A percentile compares a stretch with the other conserved stretches of the same genome.
Conservation (phyloP, 495 filamentous ascomycete species). For the Terfezia boudieri region DNA sequence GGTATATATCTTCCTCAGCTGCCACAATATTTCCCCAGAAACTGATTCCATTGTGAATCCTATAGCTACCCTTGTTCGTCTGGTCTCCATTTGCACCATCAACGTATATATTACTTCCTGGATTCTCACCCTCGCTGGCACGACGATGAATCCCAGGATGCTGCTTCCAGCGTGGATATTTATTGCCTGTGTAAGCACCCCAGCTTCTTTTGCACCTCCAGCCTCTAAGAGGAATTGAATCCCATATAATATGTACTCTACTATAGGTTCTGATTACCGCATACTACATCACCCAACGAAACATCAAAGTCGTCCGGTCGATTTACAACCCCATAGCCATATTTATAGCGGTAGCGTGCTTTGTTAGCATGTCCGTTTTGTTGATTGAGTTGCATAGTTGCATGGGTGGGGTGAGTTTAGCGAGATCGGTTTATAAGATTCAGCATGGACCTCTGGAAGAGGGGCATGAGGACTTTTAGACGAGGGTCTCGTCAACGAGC, state of each 20-base stretch:
- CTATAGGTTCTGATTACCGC: conserved; percentile 47
- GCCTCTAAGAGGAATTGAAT: conserved; percentile 4
- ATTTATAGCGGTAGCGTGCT: conserved; percentile 12
- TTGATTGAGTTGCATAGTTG: conserved; percentile 15
- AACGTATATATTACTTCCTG: conserved; percentile 67
- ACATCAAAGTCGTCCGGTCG: conserved; percentile 29
- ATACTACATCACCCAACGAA: conserved; percentile 64
- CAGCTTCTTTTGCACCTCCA: conserved; percentile 1
- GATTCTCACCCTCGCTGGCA: conserved; percentile 52
- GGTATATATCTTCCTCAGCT: conserved; percentile 21
- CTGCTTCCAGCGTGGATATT: conserved; percentile 72
- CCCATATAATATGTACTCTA: neutral
- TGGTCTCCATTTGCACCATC: conserved; percentile 53
- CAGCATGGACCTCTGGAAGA: too few relatives aligned
- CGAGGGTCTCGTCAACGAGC: too few relatives aligned
- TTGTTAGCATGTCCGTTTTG: conserved; percentile 14
- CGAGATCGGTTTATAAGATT: too few relatives aligned
- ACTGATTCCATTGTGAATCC: neutral
- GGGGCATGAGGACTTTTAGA: too few relatives aligned
- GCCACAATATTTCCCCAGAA: neutral
- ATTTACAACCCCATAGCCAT: conserved; percentile 10
- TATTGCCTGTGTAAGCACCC: conserved; percentile 43
- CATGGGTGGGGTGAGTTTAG: neutral
- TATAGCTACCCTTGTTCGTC: conserved; percentile 55
- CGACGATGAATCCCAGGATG: conserved; percentile 43